Evolutionary conservation across 2,329 filamentous ascomycete species (phyloP).

Genomic region (Elsinoe necatrix): DNA sequence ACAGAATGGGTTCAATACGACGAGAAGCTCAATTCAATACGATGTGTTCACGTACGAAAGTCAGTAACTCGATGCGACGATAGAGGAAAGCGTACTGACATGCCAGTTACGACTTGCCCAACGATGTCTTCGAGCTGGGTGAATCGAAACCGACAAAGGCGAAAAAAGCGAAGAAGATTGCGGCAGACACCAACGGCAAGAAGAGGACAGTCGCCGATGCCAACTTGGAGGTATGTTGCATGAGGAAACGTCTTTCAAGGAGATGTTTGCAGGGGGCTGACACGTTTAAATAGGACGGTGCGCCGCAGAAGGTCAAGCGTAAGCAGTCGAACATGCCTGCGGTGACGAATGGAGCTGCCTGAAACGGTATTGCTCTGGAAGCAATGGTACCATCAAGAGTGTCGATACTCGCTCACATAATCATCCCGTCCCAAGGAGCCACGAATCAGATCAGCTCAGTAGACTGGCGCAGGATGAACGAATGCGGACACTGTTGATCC

Average conservation of each 20-base stretch:
- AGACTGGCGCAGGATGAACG: not conserved
- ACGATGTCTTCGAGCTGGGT: constrained; percentile 77
- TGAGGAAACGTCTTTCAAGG: not conserved
- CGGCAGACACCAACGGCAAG: constrained; percentile 23
- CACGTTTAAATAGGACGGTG: not conserved
- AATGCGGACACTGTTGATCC: not conserved
- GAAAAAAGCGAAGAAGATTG: constrained; percentile 31
- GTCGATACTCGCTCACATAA: not conserved
- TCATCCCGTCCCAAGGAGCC: not conserved
- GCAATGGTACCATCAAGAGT: not conserved
- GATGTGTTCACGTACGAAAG: constrained; percentile 79
- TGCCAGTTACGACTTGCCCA: constrained; percentile 73
- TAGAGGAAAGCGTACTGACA: constrained; percentile 20
- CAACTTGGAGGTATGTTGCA: constrained; percentile 35
- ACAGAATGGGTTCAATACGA: constrained; percentile 68
- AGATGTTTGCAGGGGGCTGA: too few species aligned
- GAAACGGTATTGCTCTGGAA: too few species aligned
- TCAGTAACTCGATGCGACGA: constrained; percentile 40
- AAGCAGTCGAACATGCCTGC: constrained; percentile 14
- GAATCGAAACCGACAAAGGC: constrained; percentile 48
- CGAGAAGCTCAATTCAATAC: constrained; percentile 65
- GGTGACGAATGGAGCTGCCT: not conserved
- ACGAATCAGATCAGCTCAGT: not conserved
- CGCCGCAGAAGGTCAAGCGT: constrained; percentile 13
- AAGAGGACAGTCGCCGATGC: constrained; percentile 39